Base-by-base conservation (phyloP, 140 eudicot genomes). In the Bidens hawaiensis region DNA sequence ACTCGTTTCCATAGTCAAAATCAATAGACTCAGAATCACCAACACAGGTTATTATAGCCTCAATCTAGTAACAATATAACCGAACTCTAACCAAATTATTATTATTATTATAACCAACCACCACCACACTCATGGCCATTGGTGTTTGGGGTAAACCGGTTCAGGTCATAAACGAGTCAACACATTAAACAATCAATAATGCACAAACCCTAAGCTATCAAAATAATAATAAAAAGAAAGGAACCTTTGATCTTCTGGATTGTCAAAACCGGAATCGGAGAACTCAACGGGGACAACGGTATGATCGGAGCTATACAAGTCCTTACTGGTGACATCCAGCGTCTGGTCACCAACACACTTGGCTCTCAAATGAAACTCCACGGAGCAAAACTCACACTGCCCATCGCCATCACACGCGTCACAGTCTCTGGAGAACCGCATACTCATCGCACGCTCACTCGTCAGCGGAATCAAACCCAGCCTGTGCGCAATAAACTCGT, bases 321-420 rank as follows among this genome's bases (percentile, higher is more conserved):
- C 99, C 75, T 85, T 88, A 49, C 97, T 85, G 3, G 99, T 88
- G 15, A 94, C 99, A 73, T 94, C 97, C 7, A 88, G 81, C 7
- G 99, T 94, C 43, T 85, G 88, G 60, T 94, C 99, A 11, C 30
- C 52, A 5, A 88, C 62, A 65, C 99, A 94, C 75, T 78, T 88
- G 9, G 95, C 97, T 9, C 95, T 67, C 46, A 93, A 50, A 70
- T 93, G 93, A 40, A 88, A 93, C 94, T 94, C 99, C n/a, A 94
- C 99, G 1, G 99, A 94, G 55, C 99, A 94, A 60, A 80, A 94
- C 94, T 94, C 99, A 34, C 99, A 94, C 69, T 94, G 97, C 0
- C 99, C 99, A 41, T 94, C 99, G 1, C 99, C 99, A 21, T 94
- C 99, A 61, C 97, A 94, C 13, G 95, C 95, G 52, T 94, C 97